phyloP scores from a whole-genome alignment of 1,284 basidiomycete genomes.

The Ceratobasidium sp. region DNA sequence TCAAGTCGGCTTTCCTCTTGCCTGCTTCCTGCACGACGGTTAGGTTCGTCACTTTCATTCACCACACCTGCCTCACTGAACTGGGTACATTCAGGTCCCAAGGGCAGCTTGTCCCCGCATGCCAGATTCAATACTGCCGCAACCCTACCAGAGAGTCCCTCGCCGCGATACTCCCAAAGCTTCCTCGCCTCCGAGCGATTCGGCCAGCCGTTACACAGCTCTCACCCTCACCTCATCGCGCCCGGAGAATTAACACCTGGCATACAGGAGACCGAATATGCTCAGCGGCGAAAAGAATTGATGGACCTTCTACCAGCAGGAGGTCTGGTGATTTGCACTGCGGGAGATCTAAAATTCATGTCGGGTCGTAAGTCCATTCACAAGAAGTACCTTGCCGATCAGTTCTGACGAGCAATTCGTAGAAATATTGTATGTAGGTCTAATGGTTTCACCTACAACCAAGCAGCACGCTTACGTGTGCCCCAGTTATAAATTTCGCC shows the following conservation, averaged over 20 bases:
- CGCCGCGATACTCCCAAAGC: too few species aligned
- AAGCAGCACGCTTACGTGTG: constrained; percentile 35
- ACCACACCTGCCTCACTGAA: too few species aligned
- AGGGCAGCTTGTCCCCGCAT: too few species aligned
- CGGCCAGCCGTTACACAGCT: constrained; percentile 79
- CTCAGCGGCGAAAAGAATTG: constrained; percentile 73
- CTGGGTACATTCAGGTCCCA: too few species aligned
- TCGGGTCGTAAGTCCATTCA: constrained; percentile 73
- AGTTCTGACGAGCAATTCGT: constrained; percentile 30
- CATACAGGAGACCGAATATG: constrained; percentile 85
- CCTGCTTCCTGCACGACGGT: too few species aligned
- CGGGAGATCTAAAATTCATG: constrained; percentile 71
- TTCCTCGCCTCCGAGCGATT: constrained; percentile 54
- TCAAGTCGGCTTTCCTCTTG: too few species aligned
- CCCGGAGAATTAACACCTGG: constrained; percentile 85
- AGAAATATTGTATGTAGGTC: constrained; percentile 61
- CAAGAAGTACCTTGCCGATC: constrained; percentile 3
- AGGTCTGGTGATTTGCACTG: constrained; percentile 81
- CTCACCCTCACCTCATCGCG: constrained; percentile 81
- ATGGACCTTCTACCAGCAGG: constrained; percentile 83
- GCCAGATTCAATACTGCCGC: too few species aligned
- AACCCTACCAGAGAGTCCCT: too few species aligned
- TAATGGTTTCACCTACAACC: not conserved
- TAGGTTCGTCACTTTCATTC: too few species aligned
- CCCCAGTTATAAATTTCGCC: constrained; percentile 93